These are phyloP conservation scores for Poronia punctata DNA, from an alignment of 495 filamentous ascomycete genomes.

Conservation along the genomic window DNA sequence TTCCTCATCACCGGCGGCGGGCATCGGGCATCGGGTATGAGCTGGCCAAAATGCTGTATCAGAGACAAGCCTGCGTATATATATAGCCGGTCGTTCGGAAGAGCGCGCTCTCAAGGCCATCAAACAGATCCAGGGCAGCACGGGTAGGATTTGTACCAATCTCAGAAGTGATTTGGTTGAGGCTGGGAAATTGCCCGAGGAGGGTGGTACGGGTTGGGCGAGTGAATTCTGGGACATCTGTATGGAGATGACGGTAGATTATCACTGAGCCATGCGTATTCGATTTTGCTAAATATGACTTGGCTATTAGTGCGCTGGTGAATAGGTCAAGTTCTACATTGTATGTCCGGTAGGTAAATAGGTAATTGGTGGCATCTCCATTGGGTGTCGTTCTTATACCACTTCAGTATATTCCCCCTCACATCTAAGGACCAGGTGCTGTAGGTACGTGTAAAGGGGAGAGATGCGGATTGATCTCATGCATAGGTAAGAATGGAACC, in stretches of 20 bases:
- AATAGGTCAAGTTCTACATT: too few relatives aligned
- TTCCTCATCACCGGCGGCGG: constrained; percentile 41
- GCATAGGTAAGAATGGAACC: too few relatives aligned
- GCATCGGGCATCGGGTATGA: constrained; percentile 37
- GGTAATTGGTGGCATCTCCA: too few relatives aligned
- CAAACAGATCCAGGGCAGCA: constrained; percentile 13
- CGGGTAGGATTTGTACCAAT: constrained; percentile 23
- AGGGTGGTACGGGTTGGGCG: constrained; percentile 15
- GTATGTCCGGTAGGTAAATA: too few relatives aligned
- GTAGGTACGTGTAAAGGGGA: too few relatives aligned
- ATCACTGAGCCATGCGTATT: not conserved
- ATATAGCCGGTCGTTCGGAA: constrained; percentile 37
- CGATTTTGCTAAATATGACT: too few relatives aligned
- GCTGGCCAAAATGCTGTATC: constrained; percentile 36
- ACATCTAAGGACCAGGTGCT: too few relatives aligned
- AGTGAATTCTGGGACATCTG: constrained; percentile 21
- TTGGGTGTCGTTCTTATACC: too few relatives aligned
- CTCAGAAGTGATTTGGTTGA: constrained; percentile 14
- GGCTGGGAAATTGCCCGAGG: constrained; percentile 8
- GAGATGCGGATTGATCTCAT: too few relatives aligned
- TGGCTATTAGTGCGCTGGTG: too few relatives aligned
- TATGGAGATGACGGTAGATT: constrained; percentile 14
- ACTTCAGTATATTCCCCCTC: too few relatives aligned
- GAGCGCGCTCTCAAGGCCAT: constrained; percentile 17
- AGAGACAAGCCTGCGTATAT: constrained; percentile 34